These are phyloP conservation scores for Pezizomycotina sp. DNA, from an alignment of 2,329 filamentous ascomycete genomes.

Conservation along the genomic window DNA sequence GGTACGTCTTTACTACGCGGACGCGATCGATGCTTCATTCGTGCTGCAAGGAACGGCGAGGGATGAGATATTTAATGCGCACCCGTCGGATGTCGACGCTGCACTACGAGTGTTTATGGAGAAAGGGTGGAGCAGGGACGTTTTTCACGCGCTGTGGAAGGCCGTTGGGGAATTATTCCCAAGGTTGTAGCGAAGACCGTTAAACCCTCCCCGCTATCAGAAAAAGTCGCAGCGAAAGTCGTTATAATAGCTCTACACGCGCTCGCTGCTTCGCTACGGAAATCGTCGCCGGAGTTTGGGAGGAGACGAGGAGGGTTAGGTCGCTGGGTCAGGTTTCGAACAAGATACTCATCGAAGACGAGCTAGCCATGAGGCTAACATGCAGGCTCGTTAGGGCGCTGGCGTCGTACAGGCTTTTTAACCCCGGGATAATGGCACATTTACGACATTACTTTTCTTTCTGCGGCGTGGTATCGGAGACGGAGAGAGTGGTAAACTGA, in stretches of 20 bases:
- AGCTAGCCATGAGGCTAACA: constrained; percentile 23
- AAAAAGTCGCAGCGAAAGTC: constrained; percentile 21
- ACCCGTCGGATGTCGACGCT: constrained; percentile 48
- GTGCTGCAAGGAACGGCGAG: constrained; percentile 33
- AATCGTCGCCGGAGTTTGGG: constrained; percentile 21
- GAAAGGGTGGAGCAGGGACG: constrained; percentile 31
- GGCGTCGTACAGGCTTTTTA: constrained; percentile 17
- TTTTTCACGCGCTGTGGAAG: constrained; percentile 51
- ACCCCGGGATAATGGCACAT: constrained; percentile 6
- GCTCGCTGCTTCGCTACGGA: constrained; percentile 19
- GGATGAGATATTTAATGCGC: constrained; percentile 36
- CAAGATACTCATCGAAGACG: constrained; percentile 28
- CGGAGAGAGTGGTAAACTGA: constrained; percentile 14
- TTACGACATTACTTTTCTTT: constrained; percentile 22
- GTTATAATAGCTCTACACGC: constrained; percentile 22
- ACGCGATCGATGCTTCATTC: constrained; percentile 42
- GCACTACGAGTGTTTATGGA: constrained; percentile 38
- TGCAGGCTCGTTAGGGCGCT: constrained; percentile 20
- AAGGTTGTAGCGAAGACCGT: constrained; percentile 22
- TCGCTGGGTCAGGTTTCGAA: constrained; percentile 21
- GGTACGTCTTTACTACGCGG: constrained; percentile 45
- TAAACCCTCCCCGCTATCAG: constrained; percentile 14
- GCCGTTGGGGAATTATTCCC: constrained; percentile 41
- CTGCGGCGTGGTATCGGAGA: constrained; percentile 19
- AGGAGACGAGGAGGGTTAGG: constrained; percentile 18